Percentiles rank a stretch among this genome's conserved stretches.
Conservation (phyloP, 768 basidiomycete species). For the Boletus reticulatus region DNA sequence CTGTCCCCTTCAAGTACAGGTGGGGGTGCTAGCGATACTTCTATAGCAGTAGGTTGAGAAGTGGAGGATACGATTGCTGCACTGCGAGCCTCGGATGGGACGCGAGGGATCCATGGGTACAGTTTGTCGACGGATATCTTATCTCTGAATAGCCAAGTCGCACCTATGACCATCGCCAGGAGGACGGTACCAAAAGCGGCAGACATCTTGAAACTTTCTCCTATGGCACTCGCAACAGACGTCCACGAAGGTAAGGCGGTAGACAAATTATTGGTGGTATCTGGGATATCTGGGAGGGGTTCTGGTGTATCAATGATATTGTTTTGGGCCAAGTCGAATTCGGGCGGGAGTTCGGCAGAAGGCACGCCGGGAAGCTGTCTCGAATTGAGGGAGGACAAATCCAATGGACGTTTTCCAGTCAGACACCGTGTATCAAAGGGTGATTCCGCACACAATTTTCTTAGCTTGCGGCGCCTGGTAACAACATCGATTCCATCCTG, state of each 20-base stretch:
- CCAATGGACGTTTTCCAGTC: constrained; percentile 57
- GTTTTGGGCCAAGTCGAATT: constrained; percentile 10
- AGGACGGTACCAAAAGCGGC: constrained; percentile 20
- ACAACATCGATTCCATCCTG: constrained; percentile 44
- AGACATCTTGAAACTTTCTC: constrained; percentile 12
- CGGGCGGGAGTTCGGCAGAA: constrained; percentile 32
- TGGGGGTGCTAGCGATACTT: background rate
- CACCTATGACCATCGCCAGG: constrained; percentile 23
- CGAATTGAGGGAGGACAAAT: constrained; percentile 46
- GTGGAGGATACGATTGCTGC: background rate
- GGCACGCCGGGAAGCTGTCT: constrained; percentile 62
- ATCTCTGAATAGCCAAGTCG: constrained; percentile 25
- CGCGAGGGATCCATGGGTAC: constrained; percentile 6
- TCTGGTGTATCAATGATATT: constrained; percentile 14
- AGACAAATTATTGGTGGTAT: constrained; percentile 18
- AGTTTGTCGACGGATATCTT: constrained; percentile 11
- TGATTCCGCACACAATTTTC: constrained; percentile 38
- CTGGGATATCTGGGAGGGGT: constrained; percentile 12
- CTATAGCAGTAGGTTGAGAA: background rate
- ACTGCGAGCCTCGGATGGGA: background rate
- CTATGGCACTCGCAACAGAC: constrained; percentile 11
- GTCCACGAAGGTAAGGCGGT: constrained; percentile 13
- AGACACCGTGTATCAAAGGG: constrained; percentile 55
- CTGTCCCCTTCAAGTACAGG: constrained; percentile 2
- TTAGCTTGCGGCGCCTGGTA: constrained; percentile 43